Base-by-base conservation (phyloP, 2,329 filamentous ascomycete species). In the Biscogniauxia mediterranea region DNA sequence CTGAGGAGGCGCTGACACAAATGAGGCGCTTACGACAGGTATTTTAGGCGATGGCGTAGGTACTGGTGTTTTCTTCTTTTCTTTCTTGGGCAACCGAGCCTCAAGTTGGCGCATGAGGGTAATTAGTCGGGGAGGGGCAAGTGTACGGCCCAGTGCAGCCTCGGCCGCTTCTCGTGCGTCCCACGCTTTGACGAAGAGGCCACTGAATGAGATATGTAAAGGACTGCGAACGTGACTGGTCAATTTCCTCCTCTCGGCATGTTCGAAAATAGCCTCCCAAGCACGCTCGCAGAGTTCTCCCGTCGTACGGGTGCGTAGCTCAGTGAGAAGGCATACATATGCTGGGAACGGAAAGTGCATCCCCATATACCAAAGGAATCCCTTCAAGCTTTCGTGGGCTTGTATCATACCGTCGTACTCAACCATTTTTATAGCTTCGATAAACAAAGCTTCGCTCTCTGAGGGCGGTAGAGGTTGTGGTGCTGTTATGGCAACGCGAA, bases 171-270 rank as follows among this genome's bases (percentile, higher is more conserved):
- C 81, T 58, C 82, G 81, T 2, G 83, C 83, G 52, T 83, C 81
- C 87, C 87, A 89, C 0, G 86, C 85, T 67, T 86, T 87, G 60
- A 89, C 74, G 50, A 89, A 83, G 19, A 84, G 78, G 20, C 78
- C 77, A 1, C 83, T 82, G 63, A 89, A 86, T 0, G 82, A 81
- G 28, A 82, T 74, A 66, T 87, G 84, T 75, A 87, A 79, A 6
- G 85, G 85, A 52, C 78, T 86, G 55, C 81, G 79, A 54, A 82
- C 73, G 60, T 82, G 79, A 52, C 79, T 79, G 38, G 78, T 76
- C 56, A 85, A 73, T 1, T 81, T 79, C 51, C 85, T 76, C 26
- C 79, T 77, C 5, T 83, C 80, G 68, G 85, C 80, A 70, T 86
- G 85, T 64, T 80, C 77, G 56, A 79, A 77, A 61, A 88, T 83